phyloP scores from a whole-genome alignment of 345 rosid species.

The Acer negundo region DNA sequence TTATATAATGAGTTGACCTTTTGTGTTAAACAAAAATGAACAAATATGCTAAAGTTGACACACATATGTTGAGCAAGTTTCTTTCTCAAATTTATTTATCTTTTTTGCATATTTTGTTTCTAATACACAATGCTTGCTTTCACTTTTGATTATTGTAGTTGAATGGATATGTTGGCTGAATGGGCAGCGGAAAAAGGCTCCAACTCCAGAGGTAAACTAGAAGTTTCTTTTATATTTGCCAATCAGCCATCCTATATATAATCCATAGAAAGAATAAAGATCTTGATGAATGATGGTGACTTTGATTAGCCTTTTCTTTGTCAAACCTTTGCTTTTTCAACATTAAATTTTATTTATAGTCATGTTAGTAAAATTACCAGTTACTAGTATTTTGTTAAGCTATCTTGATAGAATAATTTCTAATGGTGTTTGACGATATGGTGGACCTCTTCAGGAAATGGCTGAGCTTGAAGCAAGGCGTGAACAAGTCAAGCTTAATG shows the following conservation, averaged over 20 bases:
- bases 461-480: conserved; percentile 81
- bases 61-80: neutral
- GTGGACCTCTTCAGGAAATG: conserved; percentile 58
- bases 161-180: conserved; percentile 99
- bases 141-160: conserved; percentile 50
- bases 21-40: conserved; percentile 15
- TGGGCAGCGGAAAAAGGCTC: conserved; percentile 88
- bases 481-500: conserved; percentile 78
- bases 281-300: neutral
- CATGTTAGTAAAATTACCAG: neutral
- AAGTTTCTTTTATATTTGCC: neutral
- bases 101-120: conserved; percentile 3
- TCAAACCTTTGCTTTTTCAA: neutral
- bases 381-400: neutral
- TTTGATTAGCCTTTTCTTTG: neutral
- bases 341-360: neutral
- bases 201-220: conserved; percentile 72
- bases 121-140: conserved; percentile 10
- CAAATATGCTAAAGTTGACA: neutral
- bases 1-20: conserved; percentile 8
- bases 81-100: neutral
- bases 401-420: neutral
- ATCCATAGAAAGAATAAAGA: neutral
- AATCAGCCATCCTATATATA: neutral
- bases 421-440: conserved; percentile 16